These are phyloP conservation scores for Platanus orientalis DNA, from an alignment of 164 flowering plant genomes.

Conservation along the genomic window DNA sequence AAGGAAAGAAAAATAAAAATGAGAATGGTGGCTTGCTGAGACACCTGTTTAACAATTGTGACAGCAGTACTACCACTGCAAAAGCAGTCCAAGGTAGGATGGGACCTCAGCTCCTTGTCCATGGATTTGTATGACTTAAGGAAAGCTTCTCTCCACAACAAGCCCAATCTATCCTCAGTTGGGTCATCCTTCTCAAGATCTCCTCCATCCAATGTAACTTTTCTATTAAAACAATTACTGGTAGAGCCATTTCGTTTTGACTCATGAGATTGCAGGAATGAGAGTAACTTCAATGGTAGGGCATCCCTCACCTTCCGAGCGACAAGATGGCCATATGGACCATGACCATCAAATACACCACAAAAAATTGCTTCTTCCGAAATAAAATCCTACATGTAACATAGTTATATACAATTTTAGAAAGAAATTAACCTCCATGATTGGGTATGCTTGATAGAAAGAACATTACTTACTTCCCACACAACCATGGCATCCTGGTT, in stretches of 20 bases:
- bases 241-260: slow-evolving; percentile 39
- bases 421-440: slow-evolving; percentile 5
- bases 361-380: slow-evolving; percentile 71
- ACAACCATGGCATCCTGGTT: slow-evolving; percentile 97
- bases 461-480: slow-evolving; percentile 68
- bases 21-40: background rate
- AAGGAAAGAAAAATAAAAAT: background rate
- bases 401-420: slow-evolving; percentile 8
- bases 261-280: slow-evolving; percentile 40
- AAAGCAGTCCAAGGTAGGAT: slow-evolving; percentile 80
- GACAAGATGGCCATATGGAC: slow-evolving; percentile 89
- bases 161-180: slow-evolving; percentile 40
- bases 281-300: slow-evolving; percentile 63
- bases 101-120: slow-evolving; percentile 85
- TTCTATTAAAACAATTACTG: slow-evolving; percentile 36
- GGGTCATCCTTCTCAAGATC: slow-evolving; percentile 39
- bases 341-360: slow-evolving; percentile 98
- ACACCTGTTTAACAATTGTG: slow-evolving; percentile 81
- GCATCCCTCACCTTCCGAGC: slow-evolving; percentile 86
- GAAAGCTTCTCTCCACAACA: slow-evolving; percentile 71
- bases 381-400: slow-evolving; percentile 60
- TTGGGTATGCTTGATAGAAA: background rate
- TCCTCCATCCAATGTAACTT: slow-evolving; percentile 30
- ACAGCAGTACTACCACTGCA: slow-evolving; percentile 97
- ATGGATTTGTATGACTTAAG: slow-evolving; percentile 76